Conservation (phyloP, 805 yeast genomes). For the Saturnispora hagleri region DNA sequence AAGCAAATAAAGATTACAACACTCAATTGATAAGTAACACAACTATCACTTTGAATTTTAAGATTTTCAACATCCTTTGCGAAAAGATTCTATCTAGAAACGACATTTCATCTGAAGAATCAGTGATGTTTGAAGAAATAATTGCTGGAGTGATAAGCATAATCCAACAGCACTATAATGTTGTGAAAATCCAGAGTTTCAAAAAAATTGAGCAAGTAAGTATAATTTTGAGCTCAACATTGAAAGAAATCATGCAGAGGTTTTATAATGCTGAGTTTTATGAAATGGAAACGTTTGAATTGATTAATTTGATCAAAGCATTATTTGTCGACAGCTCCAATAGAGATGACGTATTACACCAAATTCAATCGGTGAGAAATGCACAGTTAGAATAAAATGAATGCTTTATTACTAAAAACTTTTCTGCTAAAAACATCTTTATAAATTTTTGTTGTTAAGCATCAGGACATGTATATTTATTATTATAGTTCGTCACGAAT, state of each 20-base stretch:
- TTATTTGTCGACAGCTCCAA: slow-evolving; percentile 39
- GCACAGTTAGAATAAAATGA: slow-evolving; percentile 2
- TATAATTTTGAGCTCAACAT: slow-evolving; percentile 25
- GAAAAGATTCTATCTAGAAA: slow-evolving; percentile 15
- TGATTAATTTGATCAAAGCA: slow-evolving; percentile 32
- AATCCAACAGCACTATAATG: neutral
- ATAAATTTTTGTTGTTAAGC: neutral
- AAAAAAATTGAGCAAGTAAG: slow-evolving; percentile 25
- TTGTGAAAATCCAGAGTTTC: slow-evolving; percentile 17
- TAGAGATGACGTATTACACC: slow-evolving; percentile 35
- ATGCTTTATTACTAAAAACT: neutral
- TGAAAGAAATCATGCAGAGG: slow-evolving; percentile 37
- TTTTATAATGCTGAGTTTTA: slow-evolving; percentile 46
- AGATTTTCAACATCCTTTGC: slow-evolving; percentile 15
- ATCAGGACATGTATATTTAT: neutral
- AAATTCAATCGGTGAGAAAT: slow-evolving; percentile 36
- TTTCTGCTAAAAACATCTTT: neutral
- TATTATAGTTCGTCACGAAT: slow-evolving; percentile 25
- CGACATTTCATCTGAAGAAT: slow-evolving; percentile 28
- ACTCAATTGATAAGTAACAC: slow-evolving; percentile 15
- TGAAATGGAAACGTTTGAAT: slow-evolving; percentile 39
- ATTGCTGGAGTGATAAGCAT: slow-evolving; percentile 4
- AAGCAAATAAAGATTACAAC: slow-evolving; percentile 14
- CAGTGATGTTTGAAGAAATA: slow-evolving; percentile 16
- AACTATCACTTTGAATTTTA: slow-evolving; percentile 13